phyloP scores from a whole-genome alignment of 2,329 filamentous ascomycete genomes.

The Colletotrichum zoysiae region DNA sequence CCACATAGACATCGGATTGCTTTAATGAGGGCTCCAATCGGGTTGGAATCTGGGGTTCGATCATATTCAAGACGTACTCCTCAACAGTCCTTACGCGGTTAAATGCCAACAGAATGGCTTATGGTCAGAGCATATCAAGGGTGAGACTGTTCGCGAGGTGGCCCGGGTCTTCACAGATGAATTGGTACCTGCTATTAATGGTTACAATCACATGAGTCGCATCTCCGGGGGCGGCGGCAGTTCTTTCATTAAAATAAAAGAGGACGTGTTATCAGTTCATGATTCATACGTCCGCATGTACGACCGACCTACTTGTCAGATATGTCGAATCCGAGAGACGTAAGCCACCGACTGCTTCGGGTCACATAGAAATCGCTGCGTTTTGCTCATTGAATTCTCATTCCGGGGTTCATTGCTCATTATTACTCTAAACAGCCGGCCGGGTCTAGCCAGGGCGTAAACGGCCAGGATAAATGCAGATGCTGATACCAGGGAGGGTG shows the following conservation, averaged over 20 bases:
- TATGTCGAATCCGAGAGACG: background rate
- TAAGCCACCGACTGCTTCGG: background rate
- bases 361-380: background rate
- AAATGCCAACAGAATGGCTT: background rate
- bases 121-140: background rate
- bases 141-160: background rate
- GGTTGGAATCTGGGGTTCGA: background rate
- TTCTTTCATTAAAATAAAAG: too few species aligned
- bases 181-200: background rate
- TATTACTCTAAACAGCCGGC: conserved; percentile 28
- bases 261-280: background rate
- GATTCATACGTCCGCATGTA: background rate
- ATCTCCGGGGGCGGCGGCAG: too few species aligned
- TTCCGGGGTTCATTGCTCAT: conserved; percentile 37
- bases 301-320: too few species aligned
- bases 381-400: conserved; percentile 1
- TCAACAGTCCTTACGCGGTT: too few species aligned
- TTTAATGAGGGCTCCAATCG: background rate
- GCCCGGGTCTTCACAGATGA: background rate
- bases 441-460: conserved; percentile 8
- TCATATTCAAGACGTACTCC: background rate
- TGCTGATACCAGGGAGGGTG: background rate
- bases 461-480: conserved; percentile 37
- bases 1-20: background rate
- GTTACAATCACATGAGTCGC: background rate